Percentiles rank a stretch among this genome's conserved stretches.
These are phyloP conservation scores for Irpex sp. DNA, from an alignment of 1,284 basidiomycete genomes.

Conservation along the genomic window DNA sequence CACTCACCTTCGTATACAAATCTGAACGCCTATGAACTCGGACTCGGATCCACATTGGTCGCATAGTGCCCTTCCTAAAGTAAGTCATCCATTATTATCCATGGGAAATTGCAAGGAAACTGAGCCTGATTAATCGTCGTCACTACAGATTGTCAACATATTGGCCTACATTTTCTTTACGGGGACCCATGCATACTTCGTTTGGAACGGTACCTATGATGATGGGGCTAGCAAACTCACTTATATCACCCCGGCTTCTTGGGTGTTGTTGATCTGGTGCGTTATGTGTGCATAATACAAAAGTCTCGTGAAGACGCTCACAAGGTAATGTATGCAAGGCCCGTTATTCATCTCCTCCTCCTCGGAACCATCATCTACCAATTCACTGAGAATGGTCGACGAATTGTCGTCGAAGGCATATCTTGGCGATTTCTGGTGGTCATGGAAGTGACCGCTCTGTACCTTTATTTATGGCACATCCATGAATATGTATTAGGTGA, in stretches of 20 bases:
- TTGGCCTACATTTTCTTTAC: neutral
- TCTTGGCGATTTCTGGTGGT: conserved; percentile 87
- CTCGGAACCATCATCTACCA: conserved; percentile 88
- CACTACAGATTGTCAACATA: neutral
- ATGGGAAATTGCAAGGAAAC: no score
- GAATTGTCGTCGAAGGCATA: conserved; percentile 77
- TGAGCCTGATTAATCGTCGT: neutral
- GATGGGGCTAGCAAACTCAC: conserved; percentile 71
- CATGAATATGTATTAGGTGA: conserved; percentile 69
- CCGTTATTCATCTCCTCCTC: conserved; percentile 80
- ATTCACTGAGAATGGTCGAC: conserved; percentile 76
- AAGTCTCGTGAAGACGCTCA: conserved; percentile 8
- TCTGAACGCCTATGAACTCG: neutral
- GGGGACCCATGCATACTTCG: neutral
- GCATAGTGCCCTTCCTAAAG: neutral
- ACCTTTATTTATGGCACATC: conserved; percentile 74
- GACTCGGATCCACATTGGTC: neutral
- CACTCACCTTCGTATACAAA: neutral
- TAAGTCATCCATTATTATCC: neutral
- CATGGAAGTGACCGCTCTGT: conserved; percentile 78
- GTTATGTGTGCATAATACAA: conserved; percentile 17
- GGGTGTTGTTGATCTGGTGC: conserved; percentile 81
- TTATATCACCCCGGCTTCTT: conserved; percentile 86
- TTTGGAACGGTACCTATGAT: conserved; percentile 55
- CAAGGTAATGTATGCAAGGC: conserved; percentile 36